These are phyloP conservation scores for Nicotiana tabacum DNA, from an alignment of 257 asterid genomes.

Conservation along the genomic window DNA sequence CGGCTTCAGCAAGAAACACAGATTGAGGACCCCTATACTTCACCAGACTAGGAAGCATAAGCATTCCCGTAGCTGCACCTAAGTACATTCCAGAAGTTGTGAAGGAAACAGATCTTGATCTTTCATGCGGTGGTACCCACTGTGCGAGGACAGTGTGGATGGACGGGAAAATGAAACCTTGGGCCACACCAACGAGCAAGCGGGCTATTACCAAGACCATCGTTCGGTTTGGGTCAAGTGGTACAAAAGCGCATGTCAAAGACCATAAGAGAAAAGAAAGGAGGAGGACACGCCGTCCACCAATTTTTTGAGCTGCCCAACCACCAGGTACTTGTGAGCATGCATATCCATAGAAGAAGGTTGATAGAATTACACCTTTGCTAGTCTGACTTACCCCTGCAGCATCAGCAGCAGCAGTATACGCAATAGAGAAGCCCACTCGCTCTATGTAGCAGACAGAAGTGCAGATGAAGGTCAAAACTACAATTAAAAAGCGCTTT, in stretches of 20 bases:
- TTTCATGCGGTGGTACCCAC: conserved; percentile 95
- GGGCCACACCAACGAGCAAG: conserved; percentile 88
- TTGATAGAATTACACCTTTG: conserved; percentile 80
- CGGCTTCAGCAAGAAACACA: conserved; percentile 74
- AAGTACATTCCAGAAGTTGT: conserved; percentile 94
- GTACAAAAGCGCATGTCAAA: conserved; percentile 73
- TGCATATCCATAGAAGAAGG: conserved; percentile 88
- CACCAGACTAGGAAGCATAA: conserved; percentile 72
- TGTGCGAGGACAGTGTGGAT: conserved; percentile 94
- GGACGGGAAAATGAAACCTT: conserved; percentile 93
- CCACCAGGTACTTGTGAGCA: conserved; percentile 97
- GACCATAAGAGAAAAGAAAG: conserved; percentile 83
- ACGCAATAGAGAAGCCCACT: conserved; percentile 90
- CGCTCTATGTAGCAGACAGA: conserved; percentile 89
- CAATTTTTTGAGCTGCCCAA: conserved; percentile 92
- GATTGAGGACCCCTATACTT: conserved; percentile 73
- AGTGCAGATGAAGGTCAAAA: conserved; percentile 81
- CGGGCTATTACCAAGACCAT: conserved; percentile 68
- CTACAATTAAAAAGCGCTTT: conserved; percentile 57
- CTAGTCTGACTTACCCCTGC: conserved; percentile 69
- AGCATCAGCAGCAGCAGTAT: conserved; percentile 92
- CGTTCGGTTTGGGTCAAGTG: conserved; percentile 61
- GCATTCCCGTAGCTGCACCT: conserved; percentile 85
- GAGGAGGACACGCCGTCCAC: conserved; percentile 82
- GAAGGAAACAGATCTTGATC: conserved; percentile 83